phyloP scores from a whole-genome alignment of 2,329 filamentous ascomycete genomes.

The Emmonsia crescens region DNA sequence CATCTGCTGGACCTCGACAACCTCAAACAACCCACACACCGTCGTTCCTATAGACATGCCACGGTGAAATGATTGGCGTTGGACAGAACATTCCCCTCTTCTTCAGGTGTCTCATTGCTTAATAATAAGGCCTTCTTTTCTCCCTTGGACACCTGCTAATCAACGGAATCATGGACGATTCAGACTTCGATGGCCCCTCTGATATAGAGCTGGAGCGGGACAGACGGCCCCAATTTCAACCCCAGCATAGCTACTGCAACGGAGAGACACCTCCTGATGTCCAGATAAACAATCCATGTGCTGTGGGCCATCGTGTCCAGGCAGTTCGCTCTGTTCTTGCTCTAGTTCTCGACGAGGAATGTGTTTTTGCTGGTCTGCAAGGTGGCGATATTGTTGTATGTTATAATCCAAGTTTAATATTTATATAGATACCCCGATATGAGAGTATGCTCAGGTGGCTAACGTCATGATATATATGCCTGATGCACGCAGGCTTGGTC shows the following conservation, averaged over 20 bases:
- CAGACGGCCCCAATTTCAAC: constrained; percentile 14
- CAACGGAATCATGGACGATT: constrained; percentile 2
- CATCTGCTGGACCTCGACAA: not conserved
- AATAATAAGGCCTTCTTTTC: not conserved
- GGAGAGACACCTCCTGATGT: constrained; percentile 8
- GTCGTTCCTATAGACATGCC: not conserved
- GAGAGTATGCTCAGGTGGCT: not conserved
- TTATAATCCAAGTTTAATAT: constrained; percentile 3
- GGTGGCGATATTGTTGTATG: constrained; percentile 75
- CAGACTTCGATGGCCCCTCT: constrained; percentile 25
- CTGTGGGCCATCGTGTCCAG: constrained; percentile 33
- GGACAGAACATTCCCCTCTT: not conserved
- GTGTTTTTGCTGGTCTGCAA: constrained; percentile 85
- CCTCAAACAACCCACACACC: not conserved
- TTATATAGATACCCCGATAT: constrained; percentile 11
- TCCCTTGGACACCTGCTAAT: not conserved
- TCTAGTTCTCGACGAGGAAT: constrained; percentile 66
- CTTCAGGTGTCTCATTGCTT: not conserved
- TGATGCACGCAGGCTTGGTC: constrained; percentile 55
- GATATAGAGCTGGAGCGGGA: constrained; percentile 19
- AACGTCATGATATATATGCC: not conserved
- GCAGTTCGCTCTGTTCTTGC: constrained; percentile 48
- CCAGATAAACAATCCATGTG: constrained; percentile 23
- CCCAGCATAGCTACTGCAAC: constrained; percentile 1
- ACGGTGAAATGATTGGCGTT: not conserved